phyloP scores from a whole-genome alignment of 345 rosid genomes.

The Limnanthes douglasii region DNA sequence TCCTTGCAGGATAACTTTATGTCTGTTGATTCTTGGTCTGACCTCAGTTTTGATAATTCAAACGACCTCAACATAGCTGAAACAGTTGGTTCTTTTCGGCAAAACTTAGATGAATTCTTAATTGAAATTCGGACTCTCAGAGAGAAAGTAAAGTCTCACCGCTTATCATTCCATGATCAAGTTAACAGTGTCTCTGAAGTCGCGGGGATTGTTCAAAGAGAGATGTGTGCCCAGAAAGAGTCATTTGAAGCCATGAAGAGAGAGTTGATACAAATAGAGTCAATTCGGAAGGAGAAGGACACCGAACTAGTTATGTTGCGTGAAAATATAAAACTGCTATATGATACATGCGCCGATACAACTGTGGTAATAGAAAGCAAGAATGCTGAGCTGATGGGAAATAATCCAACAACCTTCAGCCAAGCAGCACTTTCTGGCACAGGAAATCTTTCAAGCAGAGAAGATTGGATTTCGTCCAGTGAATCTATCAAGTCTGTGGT shows the following conservation, averaged over 20 bases:
- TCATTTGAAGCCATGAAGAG: constrained; percentile 27
- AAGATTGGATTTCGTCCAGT: constrained; percentile 22
- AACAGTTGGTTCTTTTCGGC: constrained; percentile 27
- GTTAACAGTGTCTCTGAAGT: constrained; percentile 25
- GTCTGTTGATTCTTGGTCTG: constrained; percentile 23
- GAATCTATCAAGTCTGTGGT: constrained; percentile 39
- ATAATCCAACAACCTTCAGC: constrained; percentile 19
- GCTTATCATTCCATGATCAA: constrained; percentile 30
- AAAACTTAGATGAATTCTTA: constrained; percentile 35
- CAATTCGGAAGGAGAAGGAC: constrained; percentile 31
- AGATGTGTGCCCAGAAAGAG: constrained; percentile 19
- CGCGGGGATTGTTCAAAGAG: constrained; percentile 20
- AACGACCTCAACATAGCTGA: constrained; percentile 22
- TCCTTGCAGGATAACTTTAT: constrained; percentile 28
- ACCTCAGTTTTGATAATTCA: constrained; percentile 18
- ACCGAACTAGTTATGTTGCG: constrained; percentile 30
- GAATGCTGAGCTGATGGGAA: constrained; percentile 28
- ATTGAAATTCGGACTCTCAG: constrained; percentile 25
- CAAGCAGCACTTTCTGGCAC: constrained; percentile 9
- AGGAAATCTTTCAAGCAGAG: constrained; percentile 13
- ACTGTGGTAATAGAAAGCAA: constrained; percentile 51
- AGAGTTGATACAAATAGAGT: constrained; percentile 25
- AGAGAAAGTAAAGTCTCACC: constrained; percentile 35
- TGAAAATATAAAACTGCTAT: constrained; percentile 39
- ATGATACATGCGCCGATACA: constrained; percentile 48